Conservation (phyloP, 176 grass and related monocot genomes). For the Avena eriantha region DNA sequence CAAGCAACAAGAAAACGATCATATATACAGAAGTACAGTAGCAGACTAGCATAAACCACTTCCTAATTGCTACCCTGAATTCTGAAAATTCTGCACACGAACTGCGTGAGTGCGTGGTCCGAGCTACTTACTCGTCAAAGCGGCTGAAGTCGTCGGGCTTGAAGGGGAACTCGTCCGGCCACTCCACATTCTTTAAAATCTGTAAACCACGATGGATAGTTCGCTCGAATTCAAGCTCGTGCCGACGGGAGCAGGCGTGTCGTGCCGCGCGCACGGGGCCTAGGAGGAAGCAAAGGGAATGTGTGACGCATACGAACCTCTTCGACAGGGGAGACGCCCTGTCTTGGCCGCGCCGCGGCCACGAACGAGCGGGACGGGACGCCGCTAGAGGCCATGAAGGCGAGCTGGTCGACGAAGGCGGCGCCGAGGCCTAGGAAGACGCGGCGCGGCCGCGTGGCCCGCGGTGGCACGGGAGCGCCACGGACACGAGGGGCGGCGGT, state of each 20-base stretch:
- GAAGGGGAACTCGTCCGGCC: conserved; percentile 93
- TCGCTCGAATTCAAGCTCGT: background rate
- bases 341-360: conserved; percentile 66
- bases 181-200: conserved; percentile 91
- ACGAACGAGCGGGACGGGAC: conserved; percentile 58
- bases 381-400: conserved; percentile 68
- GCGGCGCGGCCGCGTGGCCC: conserved; percentile 53
- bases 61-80: background rate
- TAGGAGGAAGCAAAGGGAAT: background rate
- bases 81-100: background rate
- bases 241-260: background rate
- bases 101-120: background rate
- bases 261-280: background rate
- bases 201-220: conserved; percentile 17
- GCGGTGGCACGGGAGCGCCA: conserved; percentile 28
- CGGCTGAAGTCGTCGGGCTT: conserved; percentile 93
- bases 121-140: conserved; percentile 77
- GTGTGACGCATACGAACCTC: conserved; percentile 51
- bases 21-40: background rate
- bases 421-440: conserved; percentile 74
- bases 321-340: conserved; percentile 82
- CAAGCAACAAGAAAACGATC: conserved; percentile 31
- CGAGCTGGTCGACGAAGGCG: conserved; percentile 60
- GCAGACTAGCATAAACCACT: background rate
- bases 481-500: conserved; percentile 14